Conservation (phyloP, 345 rosid species). For the Adansonia digitata region DNA sequence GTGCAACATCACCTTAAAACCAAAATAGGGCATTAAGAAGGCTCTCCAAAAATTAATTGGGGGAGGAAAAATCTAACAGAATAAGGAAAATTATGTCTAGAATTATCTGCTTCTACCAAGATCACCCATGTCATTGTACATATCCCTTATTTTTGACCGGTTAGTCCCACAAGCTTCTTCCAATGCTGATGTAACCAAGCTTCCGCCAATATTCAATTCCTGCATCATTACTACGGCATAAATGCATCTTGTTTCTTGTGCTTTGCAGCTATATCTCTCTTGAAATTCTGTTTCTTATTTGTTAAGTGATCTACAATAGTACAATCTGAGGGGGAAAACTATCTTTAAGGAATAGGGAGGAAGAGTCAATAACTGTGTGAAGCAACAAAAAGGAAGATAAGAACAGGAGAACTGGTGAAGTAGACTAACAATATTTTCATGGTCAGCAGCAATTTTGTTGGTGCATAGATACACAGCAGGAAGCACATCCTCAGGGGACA, state of each 20-base stretch:
- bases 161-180: conserved; percentile 86
- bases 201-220: conserved; percentile 86
- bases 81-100: neutral
- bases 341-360: neutral
- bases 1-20: conserved; percentile 86
- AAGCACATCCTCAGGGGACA: conserved; percentile 82
- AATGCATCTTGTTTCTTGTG: neutral
- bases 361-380: neutral
- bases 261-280: neutral
- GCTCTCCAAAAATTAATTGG: neutral
- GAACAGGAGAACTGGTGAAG: neutral
- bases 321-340: neutral
- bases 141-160: conserved; percentile 60
- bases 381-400: neutral
- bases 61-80: neutral
- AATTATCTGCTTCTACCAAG: conserved; percentile 51
- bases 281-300: neutral
- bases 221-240: conserved; percentile 27
- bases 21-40: conserved; percentile 16
- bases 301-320: neutral
- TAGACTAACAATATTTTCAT: conserved; percentile 62
- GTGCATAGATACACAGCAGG: conserved; percentile 86
- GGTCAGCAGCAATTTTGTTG: conserved; percentile 82
- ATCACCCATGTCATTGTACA: conserved; percentile 77
- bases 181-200: conserved; percentile 69